Evolutionary conservation across 306 rosid species (phyloP).

Genomic region (Abrus pulchellus): DNA sequence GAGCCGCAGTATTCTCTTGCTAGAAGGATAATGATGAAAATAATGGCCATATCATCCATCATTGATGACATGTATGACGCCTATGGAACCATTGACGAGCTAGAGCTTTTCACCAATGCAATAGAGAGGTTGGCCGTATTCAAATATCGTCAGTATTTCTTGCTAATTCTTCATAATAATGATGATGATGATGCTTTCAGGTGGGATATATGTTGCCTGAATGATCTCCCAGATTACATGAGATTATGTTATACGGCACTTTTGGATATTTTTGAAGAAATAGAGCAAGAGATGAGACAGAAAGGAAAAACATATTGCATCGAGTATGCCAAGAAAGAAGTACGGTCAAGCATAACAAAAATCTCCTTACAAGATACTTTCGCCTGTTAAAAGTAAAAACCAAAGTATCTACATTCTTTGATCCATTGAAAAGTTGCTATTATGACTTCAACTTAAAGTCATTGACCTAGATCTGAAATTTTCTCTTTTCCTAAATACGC

Average conservation of each 20-base stretch:
- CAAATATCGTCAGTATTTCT: background rate
- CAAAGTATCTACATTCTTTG: background rate
- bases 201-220: slow-evolving; percentile 43
- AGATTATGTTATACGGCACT: slow-evolving; percentile 12
- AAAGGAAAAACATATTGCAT: slow-evolving; percentile 38
- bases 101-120: slow-evolving; percentile 54
- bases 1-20: slow-evolving; percentile 43
- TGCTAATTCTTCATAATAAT: too few relatives aligned
- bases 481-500: background rate
- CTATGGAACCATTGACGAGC: slow-evolving; percentile 64
- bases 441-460: background rate
- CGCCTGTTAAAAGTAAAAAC: background rate
- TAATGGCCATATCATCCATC: background rate
- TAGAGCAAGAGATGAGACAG: slow-evolving; percentile 41
- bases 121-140: slow-evolving; percentile 49
- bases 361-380: background rate
- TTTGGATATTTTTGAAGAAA: slow-evolving; percentile 40
- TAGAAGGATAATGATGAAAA: slow-evolving; percentile 47
- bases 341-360: background rate
- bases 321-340: slow-evolving; percentile 24
- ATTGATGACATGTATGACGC: slow-evolving; percentile 67
- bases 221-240: slow-evolving; percentile 50
- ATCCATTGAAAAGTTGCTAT: background rate
- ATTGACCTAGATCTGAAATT: background rate
- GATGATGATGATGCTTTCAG: background rate